These are phyloP conservation scores for Fusarium pseudoanthophilum DNA, from an alignment of 2,329 filamentous ascomycete species.

Conservation along the genomic window DNA sequence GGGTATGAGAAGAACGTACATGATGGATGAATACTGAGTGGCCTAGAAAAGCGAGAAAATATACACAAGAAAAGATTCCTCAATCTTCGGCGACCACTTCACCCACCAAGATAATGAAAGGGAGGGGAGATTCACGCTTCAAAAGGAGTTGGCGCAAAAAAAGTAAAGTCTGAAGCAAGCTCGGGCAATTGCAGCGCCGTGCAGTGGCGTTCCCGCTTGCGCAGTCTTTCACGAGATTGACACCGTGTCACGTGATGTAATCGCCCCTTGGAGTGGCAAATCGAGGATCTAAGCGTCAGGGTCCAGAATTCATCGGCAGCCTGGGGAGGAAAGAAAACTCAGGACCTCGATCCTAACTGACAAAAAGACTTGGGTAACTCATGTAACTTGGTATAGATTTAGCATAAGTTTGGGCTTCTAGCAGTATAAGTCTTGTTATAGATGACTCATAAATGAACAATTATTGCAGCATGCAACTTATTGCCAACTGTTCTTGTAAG, in stretches of 20 bases:
- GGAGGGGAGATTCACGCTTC: constrained; percentile 4
- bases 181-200: constrained; percentile 28
- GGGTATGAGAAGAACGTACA: constrained; percentile 19
- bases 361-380: neutral
- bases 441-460: neutral
- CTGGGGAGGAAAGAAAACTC: neutral
- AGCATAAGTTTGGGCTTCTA: neutral
- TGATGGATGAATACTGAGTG: neutral
- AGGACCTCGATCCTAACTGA: neutral
- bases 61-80: constrained; percentile 3
- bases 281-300: neutral
- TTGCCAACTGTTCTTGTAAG: neutral
- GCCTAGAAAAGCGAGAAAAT: neutral
- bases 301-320: neutral
- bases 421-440: neutral
- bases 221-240: constrained; percentile 37
- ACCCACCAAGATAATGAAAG: neutral
- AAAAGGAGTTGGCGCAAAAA: constrained; percentile 36
- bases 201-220: constrained; percentile 37
- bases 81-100: constrained; percentile 9
- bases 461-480: neutral
- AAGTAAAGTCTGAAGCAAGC: constrained; percentile 13
- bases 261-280: neutral
- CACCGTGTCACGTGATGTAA: constrained; percentile 51
- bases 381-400: rapidly evolving